Conservation (phyloP, 2,329 filamentous ascomycete species). For the Fusarium nodosum region DNA sequence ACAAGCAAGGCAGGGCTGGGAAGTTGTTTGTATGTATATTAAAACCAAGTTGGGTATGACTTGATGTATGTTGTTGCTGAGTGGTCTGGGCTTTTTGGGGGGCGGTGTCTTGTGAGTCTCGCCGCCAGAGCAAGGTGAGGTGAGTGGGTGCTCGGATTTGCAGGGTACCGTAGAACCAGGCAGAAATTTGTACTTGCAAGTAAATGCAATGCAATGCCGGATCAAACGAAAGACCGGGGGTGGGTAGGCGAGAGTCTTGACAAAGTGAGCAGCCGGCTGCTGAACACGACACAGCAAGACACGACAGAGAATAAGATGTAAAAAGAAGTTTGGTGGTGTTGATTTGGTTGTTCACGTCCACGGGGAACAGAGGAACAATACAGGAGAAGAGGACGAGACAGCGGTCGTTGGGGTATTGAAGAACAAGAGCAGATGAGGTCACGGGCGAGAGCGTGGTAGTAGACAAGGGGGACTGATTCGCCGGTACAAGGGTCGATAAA, state of each 20-base stretch:
- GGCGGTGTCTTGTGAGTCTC: conserved; percentile 49
- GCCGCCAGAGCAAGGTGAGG: conserved; percentile 47
- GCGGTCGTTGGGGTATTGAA: conserved; percentile 46
- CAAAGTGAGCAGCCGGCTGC: conserved; percentile 50
- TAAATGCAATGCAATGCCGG: conserved; percentile 34
- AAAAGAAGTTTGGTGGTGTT: conserved; percentile 37
- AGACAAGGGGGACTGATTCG: conserved; percentile 46
- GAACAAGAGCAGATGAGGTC: conserved; percentile 50
- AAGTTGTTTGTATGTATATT: conserved; percentile 46
- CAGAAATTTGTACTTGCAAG: conserved; percentile 47
- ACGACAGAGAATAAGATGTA: conserved; percentile 23
- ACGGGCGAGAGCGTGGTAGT: conserved; percentile 46
- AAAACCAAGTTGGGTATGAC: conserved; percentile 42
- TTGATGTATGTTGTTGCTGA: conserved; percentile 41
- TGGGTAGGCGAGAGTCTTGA: conserved; percentile 41
- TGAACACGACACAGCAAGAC: conserved; percentile 46
- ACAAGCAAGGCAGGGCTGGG: conserved; percentile 40
- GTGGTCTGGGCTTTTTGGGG: conserved; percentile 48
- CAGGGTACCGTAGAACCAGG: conserved; percentile 48
- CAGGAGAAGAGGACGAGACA: conserved; percentile 42
- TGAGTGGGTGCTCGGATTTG: conserved; percentile 45
- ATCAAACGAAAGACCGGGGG: conserved; percentile 47
- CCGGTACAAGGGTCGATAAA: conserved; percentile 34
- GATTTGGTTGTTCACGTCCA: conserved; percentile 49
- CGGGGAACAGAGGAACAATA: conserved; percentile 50